Percentiles rank a stretch among this genome's conserved stretches.
phyloP scores from a whole-genome alignment of 495 filamentous ascomycete genomes.

The Xylaria acuta region DNA sequence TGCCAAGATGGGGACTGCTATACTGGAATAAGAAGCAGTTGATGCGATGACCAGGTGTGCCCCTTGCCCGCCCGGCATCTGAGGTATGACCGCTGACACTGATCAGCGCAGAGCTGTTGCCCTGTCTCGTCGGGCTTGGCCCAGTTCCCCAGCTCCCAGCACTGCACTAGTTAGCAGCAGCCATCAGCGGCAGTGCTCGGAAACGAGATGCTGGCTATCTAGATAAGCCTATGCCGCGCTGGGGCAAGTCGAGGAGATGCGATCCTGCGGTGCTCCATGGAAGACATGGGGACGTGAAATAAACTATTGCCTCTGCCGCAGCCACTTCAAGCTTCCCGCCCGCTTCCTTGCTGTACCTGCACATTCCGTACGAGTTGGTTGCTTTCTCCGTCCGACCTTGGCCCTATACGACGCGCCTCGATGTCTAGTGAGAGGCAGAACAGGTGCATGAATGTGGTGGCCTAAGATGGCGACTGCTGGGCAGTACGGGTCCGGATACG shows the following conservation, averaged over 20 bases:
- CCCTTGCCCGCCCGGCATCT: constrained; percentile 16
- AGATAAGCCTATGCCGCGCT: constrained; percentile 19
- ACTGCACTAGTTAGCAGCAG: no score
- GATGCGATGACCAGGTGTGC: constrained; percentile 13
- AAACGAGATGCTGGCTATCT: constrained; percentile 5
- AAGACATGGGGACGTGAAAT: constrained; percentile 11
- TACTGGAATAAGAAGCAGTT: constrained; percentile 15
- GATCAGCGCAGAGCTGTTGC: constrained; percentile 13
- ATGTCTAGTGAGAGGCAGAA: constrained; percentile 13
- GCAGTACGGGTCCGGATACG: constrained; percentile 21
- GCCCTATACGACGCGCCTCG: constrained; percentile 1
- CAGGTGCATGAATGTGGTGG: constrained; percentile 24
- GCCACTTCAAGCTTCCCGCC: constrained; percentile 11
- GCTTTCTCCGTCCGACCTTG: constrained; percentile 1
- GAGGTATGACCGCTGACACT: constrained; percentile 12
- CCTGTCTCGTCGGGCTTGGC: background rate
- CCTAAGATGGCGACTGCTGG: constrained; percentile 26
- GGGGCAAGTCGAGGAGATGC: constrained; percentile 8
- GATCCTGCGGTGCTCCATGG: constrained; percentile 16
- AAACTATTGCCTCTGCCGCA: constrained; percentile 21
- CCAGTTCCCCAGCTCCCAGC: background rate
- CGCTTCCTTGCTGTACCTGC: background rate
- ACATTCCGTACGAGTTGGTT: background rate
- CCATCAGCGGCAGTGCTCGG: constrained; percentile 22
- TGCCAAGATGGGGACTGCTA: constrained; percentile 17